Evolutionary conservation across 2,329 filamentous ascomycete species (phyloP), one percentile per base, ranked within the genome.

Genomic region (Penicillium sp.): DNA sequence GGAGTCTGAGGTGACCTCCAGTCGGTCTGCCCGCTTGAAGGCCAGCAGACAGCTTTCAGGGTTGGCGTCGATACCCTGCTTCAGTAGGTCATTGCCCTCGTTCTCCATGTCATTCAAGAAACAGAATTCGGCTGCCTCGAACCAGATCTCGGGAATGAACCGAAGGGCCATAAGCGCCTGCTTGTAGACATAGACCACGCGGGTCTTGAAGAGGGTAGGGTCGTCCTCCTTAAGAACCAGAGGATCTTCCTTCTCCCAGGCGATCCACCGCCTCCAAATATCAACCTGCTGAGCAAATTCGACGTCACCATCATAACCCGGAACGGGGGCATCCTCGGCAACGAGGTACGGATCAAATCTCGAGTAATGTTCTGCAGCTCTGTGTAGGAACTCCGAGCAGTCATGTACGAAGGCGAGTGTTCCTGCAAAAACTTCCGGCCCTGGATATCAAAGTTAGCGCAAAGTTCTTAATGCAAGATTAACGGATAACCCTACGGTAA

Each of bases 131-230:
- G 90, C 87, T 8, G 89, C 91, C 50, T 96, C 89, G 40, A 89
- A 90, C 93, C 93, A 98, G 58, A 96, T 84, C 64, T 95, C 87
- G 3, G 93, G 90, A 81, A 91, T 93, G 69, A 97, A 98, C 41
- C 90, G 84, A 45, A 98, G 74, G 3, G 89, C 85, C 86, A 96
- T 95, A 38, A 95, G 73, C 4, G 91, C 89, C 66, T 96, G 91
- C 66, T 89, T 93, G 75, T 95, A 97, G 54, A 88, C 85, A 67
- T 94, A 95, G 6, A 96, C 69, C 34, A 97, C 80, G 32, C 93
- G 84, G 55, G 86, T 79, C 56, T 85, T 86, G 69, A 85, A 93
- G 6, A 80, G 77, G 42, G 82, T 78, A 3, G 79, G 75, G 57
- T 97, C 90, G 44, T 97, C 90, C 2, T 84, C 77, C 63, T 87